Percentiles rank a stretch among this genome's conserved stretches.
These are phyloP conservation scores for Globisporangium paddicum DNA, from an alignment of 352 stramenopile species.

Conservation along the genomic window DNA sequence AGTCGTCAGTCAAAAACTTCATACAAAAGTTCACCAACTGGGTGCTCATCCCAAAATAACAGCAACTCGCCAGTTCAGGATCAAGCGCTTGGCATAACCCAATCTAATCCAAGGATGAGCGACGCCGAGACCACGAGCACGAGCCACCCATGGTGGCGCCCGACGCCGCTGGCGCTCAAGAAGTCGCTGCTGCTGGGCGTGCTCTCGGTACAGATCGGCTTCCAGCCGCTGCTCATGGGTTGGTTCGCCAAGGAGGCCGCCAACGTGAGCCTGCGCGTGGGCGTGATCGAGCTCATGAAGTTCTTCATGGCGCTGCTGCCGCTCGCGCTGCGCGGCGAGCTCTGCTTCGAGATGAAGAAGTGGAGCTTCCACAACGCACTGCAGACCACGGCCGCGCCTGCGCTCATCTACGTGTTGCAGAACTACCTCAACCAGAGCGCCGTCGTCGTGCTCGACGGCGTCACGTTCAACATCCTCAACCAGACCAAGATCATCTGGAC, in stretches of 20 bases:
- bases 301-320: slow-evolving; percentile 56
- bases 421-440: slow-evolving; percentile 81
- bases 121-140: neutral
- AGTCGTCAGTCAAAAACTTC: too few relatives aligned
- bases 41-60: too few relatives aligned
- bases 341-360: slow-evolving; percentile 50
- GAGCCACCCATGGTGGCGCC: slow-evolving; percentile 2
- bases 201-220: slow-evolving; percentile 68
- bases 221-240: slow-evolving; percentile 73
- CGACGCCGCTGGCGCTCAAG: slow-evolving; percentile 37
- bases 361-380: slow-evolving; percentile 55
- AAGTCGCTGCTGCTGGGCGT: slow-evolving; percentile 59
- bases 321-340: slow-evolving; percentile 44
- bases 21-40: too few relatives aligned
- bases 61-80: too few relatives aligned
- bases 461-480: slow-evolving; percentile 85
- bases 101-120: too few relatives aligned
- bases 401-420: slow-evolving; percentile 81
- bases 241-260: slow-evolving; percentile 59
- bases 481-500: slow-evolving; percentile 90
- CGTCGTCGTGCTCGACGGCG: slow-evolving; percentile 68
- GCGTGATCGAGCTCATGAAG: slow-evolving; percentile 75
- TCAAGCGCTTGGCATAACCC: too few relatives aligned
- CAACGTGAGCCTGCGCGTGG: slow-evolving; percentile 65
- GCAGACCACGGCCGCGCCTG: slow-evolving; percentile 59